phyloP scores from a whole-genome alignment of 2,329 filamentous ascomycete species.

The Colletotrichum noveboracense region DNA sequence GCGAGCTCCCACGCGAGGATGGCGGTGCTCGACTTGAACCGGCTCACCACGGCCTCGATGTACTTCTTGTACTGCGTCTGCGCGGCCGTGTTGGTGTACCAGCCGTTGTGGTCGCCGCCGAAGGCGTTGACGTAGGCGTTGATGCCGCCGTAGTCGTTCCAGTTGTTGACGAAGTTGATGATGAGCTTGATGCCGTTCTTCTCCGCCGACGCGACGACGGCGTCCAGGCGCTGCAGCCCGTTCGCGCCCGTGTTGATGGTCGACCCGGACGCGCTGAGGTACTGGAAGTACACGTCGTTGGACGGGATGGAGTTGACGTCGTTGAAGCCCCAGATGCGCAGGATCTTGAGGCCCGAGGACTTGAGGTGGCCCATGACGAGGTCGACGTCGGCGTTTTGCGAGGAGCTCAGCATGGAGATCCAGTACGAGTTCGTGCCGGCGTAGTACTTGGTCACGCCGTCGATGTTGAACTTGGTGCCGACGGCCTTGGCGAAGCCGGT shows the following conservation, averaged over 20 bases:
- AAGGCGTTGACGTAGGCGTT: constrained; percentile 63
- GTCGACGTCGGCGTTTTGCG: constrained; percentile 56
- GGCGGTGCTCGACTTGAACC: constrained; percentile 51
- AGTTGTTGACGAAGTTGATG: constrained; percentile 72
- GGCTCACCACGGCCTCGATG: constrained; percentile 51
- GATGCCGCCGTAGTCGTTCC: constrained; percentile 70
- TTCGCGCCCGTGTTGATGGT: constrained; percentile 67
- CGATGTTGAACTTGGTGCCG: constrained; percentile 44
- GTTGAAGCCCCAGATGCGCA: constrained; percentile 68
- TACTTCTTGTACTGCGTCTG: constrained; percentile 62
- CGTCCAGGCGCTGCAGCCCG: constrained; percentile 66
- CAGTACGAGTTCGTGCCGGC: constrained; percentile 64
- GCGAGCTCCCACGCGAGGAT: constrained; percentile 61
- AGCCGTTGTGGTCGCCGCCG: constrained; percentile 56
- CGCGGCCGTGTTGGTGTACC: constrained; percentile 60
- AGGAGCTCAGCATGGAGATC: constrained; percentile 58
- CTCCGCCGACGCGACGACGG: constrained; percentile 65
- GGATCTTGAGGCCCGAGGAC: constrained; percentile 57
- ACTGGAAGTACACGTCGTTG: constrained; percentile 48
- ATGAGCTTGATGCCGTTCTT: constrained; percentile 66
- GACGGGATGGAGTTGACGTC: constrained; percentile 50
- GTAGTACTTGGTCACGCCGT: constrained; percentile 52
- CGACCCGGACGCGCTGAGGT: constrained; percentile 50
- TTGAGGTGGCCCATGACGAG: constrained; percentile 52
- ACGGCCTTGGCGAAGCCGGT: constrained; percentile 26